Evolutionary conservation across 2,329 filamentous ascomycete species (phyloP).

Genomic region (Coleophoma cylindrospora): DNA sequence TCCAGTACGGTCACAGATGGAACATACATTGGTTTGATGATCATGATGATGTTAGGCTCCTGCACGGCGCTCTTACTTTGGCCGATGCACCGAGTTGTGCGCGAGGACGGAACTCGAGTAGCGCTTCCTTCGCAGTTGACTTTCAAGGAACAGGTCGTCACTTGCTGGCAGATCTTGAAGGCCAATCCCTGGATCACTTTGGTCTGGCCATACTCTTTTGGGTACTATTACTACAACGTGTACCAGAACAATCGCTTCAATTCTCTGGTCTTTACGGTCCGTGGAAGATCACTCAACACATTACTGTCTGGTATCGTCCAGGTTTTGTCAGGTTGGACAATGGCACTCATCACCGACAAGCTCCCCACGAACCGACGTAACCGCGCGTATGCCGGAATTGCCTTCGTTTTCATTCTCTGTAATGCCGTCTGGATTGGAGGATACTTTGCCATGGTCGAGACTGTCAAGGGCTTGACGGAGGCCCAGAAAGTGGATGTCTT

Average conservation of each 20-base stretch:
- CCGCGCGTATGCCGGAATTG: conserved; percentile 60
- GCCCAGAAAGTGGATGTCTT: background rate
- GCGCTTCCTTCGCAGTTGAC: conserved; percentile 86
- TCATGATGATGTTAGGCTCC: conserved; percentile 70
- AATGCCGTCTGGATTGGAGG: conserved; percentile 77
- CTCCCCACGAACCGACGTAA: conserved; percentile 52
- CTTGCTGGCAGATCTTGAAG: conserved; percentile 66
- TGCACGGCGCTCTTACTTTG: conserved; percentile 61
- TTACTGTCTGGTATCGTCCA: conserved; percentile 74
- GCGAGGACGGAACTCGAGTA: conserved; percentile 70
- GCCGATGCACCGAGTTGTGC: conserved; percentile 65
- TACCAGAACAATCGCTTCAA: conserved; percentile 75
- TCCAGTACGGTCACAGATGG: conserved; percentile 55
- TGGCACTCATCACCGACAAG: conserved; percentile 66
- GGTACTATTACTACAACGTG: conserved; percentile 73
- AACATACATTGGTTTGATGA: conserved; percentile 77
- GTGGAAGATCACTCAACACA: conserved; percentile 68
- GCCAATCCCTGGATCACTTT: conserved; percentile 67
- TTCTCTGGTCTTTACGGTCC: conserved; percentile 62
- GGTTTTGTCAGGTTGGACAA: conserved; percentile 56
- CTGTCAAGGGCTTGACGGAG: background rate
- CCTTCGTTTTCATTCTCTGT: conserved; percentile 59
- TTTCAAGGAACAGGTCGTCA: conserved; percentile 71
- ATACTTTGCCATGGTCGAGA: conserved; percentile 33
- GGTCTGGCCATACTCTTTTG: conserved; percentile 75